Percentiles rank a stretch among this genome's conserved stretches.
phyloP scores from a whole-genome alignment of 768 basidiomycete species.

The Serendipita sp. region DNA sequence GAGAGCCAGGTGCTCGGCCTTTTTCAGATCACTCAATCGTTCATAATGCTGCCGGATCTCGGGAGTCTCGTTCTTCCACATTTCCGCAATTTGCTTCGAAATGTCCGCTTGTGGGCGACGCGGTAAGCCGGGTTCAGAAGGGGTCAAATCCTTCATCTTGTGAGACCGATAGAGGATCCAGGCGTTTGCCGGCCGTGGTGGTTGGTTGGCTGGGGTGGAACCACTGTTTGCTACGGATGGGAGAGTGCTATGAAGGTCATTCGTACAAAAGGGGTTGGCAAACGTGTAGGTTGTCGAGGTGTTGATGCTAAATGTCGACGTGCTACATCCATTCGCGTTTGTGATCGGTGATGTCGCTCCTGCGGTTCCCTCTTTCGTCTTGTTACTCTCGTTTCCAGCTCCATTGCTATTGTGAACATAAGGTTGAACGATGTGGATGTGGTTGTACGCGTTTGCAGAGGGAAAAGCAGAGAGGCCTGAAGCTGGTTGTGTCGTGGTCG shows the following conservation, averaged over 20 bases:
- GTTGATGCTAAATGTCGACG: not conserved
- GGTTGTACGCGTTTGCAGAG: not conserved
- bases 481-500: not conserved
- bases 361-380: not conserved
- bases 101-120: constrained; percentile 41
- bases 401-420: not conserved
- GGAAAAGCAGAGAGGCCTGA: not conserved
- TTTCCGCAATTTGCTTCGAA: constrained; percentile 41
- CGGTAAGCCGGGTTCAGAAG: constrained; percentile 19
- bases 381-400: not conserved
- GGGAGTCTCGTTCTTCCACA: constrained; percentile 45
- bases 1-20: constrained; percentile 31
- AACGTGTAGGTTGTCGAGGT: not conserved
- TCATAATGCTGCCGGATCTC: constrained; percentile 22
- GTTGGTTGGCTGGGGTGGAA: not conserved
- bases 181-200: constrained; percentile 61
- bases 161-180: constrained; percentile 70
- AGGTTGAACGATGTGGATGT: constrained; percentile 4
- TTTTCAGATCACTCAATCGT: constrained; percentile 17
- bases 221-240: not conserved
- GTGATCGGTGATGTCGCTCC: not conserved
- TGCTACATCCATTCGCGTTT: constrained; percentile 1
- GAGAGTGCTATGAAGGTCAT: not conserved
- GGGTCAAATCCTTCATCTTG: constrained; percentile 30
- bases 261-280: not conserved